Base-by-base conservation (phyloP, 164 flowering plant genomes). In the Umbellularia californica region DNA sequence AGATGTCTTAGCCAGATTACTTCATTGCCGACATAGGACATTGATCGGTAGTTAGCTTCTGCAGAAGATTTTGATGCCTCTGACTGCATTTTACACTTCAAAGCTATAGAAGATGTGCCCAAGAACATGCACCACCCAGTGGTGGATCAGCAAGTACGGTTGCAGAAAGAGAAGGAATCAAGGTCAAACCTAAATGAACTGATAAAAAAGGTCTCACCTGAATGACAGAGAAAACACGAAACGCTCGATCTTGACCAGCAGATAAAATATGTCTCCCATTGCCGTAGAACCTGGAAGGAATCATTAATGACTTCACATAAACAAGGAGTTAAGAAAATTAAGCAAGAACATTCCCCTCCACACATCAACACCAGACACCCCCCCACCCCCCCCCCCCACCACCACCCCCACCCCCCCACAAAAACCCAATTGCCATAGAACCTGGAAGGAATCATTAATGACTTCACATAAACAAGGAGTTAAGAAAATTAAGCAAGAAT, bases 201-300 rank as follows among this genome's bases (percentile, higher is more conserved):
- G 47, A 9, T 41, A 41, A 41, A 41, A 41, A 41, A 41, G 47
- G 9, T 9, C 47, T 41, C 2, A 41, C 47, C 93, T 93, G 98
- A 65, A 92, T 75, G 65, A 92, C 88, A 74, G 98, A 96, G 83
- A 96, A 96, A 64, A 96, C 92, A 19, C 98, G 97, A 76, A 96
- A 96, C 50, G 99, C 97, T 77, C 98, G 98, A 79, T 96, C 99
- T 81, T 92, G 95, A 58, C 99, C 99, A 77, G 98, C 99, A 76
- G 99, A 96, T 33, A 96, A 83, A 76, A 96, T 88, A 77, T 92
- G 97, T 74, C 97, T 85, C 63, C 99, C 99, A 85, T 91, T 90
- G 55, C 95, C 90, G 85, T 93, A 92, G 79, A 90, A 93, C 83
- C 95, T 93, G 86, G n/a, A 12, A 69, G 71, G 70, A 41, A 69